phyloP scores from a whole-genome alignment of 371 early-diverging fungal species.

The Coemansia linderi region DNA sequence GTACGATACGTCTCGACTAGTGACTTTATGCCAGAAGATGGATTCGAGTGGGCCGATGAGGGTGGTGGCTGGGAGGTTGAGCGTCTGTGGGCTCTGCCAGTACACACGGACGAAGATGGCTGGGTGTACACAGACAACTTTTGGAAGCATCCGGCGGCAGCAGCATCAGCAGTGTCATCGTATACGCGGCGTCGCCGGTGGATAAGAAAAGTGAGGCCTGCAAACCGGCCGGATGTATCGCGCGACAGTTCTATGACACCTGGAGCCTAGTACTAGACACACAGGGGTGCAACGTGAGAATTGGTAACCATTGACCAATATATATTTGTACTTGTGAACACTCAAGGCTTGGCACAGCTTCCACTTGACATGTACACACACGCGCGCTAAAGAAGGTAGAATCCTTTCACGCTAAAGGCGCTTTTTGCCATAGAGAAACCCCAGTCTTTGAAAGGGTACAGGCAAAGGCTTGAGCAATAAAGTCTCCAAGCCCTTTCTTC shows the following conservation, averaged over 20 bases:
- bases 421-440: not conserved
- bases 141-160: conserved; percentile 43
- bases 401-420: not conserved
- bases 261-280: not conserved
- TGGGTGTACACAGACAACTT: conserved; percentile 54
- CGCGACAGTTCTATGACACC: not conserved
- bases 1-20: conserved; percentile 27
- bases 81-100: conserved; percentile 44
- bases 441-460: not conserved
- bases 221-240: conserved; percentile 8
- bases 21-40: conserved; percentile 49
- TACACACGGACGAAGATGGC: conserved; percentile 43
- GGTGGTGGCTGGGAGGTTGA: conserved; percentile 47
- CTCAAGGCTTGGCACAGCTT: no score
- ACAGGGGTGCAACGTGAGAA: not conserved
- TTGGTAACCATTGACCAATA: not conserved
- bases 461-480: not conserved
- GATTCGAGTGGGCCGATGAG: conserved; percentile 47
- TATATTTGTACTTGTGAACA: no score
- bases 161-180: conserved; percentile 34
- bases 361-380: not conserved
- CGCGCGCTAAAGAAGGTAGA: not conserved
- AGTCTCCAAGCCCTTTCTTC: not conserved
- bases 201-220: conserved; percentile 46
- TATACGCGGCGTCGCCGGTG: conserved; percentile 51